Conservation (phyloP, 73 alveolate genomes). For the Paramecium tetraurelia region DNA sequence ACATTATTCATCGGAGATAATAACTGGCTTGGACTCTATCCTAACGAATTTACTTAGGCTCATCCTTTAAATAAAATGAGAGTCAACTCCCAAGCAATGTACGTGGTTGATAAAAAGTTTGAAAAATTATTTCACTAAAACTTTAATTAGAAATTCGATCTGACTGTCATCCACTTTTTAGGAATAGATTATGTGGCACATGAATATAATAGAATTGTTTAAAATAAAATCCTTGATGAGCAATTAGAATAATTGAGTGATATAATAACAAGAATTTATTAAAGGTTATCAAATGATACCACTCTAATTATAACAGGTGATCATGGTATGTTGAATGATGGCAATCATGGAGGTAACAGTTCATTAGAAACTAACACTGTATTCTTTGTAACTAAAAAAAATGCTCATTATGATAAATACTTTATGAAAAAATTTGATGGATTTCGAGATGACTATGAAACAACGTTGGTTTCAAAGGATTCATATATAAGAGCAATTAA, state of each 20-base stretch:
- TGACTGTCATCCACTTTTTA: conserved; percentile 63
- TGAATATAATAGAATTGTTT: conserved; percentile 36
- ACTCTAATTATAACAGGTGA: conserved; percentile 72
- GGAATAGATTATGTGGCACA: conserved; percentile 87
- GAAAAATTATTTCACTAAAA: not conserved
- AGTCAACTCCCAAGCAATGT: conserved; percentile 69
- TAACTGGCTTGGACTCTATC: conserved; percentile 74
- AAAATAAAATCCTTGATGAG: conserved; percentile 43
- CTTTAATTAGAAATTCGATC: not conserved
- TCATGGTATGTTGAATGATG: conserved; percentile 84
- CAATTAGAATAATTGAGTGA: conserved; percentile 65
- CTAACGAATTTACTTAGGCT: conserved; percentile 45
- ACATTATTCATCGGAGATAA: conserved; percentile 79
- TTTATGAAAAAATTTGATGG: not conserved
- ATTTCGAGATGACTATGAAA: not conserved
- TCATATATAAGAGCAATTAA: not conserved
- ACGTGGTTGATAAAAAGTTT: not conserved
- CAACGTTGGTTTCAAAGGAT: not conserved
- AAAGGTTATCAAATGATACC: conserved; percentile 65
- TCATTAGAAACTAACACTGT: conserved; percentile 56
- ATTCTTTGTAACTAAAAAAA: conserved; percentile 62
- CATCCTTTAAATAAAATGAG: conserved; percentile 67
- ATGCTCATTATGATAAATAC: not conserved
- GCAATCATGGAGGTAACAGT: conserved; percentile 82
- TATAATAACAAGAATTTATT: conserved; percentile 54